phyloP scores from a whole-genome alignment of 768 basidiomycete genomes.

The Mycena kentingensis region DNA sequence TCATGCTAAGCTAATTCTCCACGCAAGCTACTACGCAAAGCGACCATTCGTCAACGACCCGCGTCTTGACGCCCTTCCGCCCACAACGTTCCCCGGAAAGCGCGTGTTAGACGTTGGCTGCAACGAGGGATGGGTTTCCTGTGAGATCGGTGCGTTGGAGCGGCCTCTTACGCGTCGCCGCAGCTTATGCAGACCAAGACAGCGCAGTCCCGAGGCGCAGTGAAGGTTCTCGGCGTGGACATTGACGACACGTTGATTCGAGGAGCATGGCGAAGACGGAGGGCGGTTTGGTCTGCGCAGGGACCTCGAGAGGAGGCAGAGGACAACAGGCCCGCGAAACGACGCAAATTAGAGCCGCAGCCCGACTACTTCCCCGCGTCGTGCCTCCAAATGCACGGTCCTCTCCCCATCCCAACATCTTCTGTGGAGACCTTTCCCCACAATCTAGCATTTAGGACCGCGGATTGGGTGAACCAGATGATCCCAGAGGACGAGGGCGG shows the following conservation, averaged over 20 bases:
- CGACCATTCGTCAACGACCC: slow-evolving; percentile 62
- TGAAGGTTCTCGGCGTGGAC: slow-evolving; percentile 79
- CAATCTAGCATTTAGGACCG: slow-evolving; percentile 70
- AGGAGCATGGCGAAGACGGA: slow-evolving; percentile 72
- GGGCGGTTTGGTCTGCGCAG: slow-evolving; percentile 72
- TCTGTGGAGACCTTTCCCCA: slow-evolving; percentile 61
- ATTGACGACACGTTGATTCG: slow-evolving; percentile 78
- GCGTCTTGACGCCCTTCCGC: slow-evolving; percentile 64
- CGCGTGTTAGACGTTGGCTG: slow-evolving; percentile 83
- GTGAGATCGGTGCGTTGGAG: slow-evolving; percentile 69
- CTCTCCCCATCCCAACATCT: slow-evolving; percentile 64
- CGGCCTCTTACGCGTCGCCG: background rate
- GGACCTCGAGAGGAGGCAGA: slow-evolving; percentile 32
- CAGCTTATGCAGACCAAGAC: slow-evolving; percentile 11
- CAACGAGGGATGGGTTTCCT: slow-evolving; percentile 84
- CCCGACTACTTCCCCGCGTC: slow-evolving; percentile 74
- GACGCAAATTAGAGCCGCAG: slow-evolving; percentile 26
- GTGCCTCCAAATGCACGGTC: slow-evolving; percentile 73
- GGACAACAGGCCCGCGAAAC: slow-evolving; percentile 16
- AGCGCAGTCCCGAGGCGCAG: slow-evolving; percentile 69
- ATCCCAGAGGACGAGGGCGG: slow-evolving; percentile 59
- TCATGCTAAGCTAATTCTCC: slow-evolving; percentile 1
- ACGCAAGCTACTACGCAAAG: slow-evolving; percentile 73
- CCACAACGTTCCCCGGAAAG: slow-evolving; percentile 51
- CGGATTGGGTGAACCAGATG: slow-evolving; percentile 68